Evolutionary conservation across 768 basidiomycete species (phyloP).

Genomic region (Tulasnella sp.): DNA sequence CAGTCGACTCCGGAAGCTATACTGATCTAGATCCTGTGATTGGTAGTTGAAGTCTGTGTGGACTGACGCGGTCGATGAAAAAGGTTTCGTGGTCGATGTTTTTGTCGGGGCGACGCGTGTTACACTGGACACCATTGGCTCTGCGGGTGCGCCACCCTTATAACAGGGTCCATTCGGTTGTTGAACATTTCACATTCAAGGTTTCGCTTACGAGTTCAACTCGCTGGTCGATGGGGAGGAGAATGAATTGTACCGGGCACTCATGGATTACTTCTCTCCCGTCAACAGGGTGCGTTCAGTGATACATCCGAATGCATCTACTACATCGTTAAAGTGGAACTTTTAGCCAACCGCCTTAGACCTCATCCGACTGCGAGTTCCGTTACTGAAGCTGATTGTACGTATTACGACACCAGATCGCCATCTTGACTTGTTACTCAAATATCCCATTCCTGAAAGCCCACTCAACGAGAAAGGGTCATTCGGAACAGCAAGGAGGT

Average conservation of each 20-base stretch:
- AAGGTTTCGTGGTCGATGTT: background rate
- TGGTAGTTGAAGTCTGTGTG: background rate
- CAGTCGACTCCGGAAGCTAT: too few relatives aligned
- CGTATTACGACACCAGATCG: background rate
- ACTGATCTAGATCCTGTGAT: too few relatives aligned
- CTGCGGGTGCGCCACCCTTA: constrained; percentile 19
- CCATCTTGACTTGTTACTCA: background rate
- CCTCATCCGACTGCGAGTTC: background rate
- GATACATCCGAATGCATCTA: too few relatives aligned
- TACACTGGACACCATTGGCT: constrained; percentile 21
- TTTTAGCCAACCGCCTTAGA: background rate
- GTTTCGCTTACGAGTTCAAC: constrained; percentile 29
- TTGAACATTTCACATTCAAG: background rate
- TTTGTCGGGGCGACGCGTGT: background rate
- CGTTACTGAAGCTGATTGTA: background rate
- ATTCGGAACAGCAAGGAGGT: background rate
- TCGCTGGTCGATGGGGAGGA: constrained; percentile 23
- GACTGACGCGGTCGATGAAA: background rate
- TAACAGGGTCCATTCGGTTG: background rate
- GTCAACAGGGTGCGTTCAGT: background rate
- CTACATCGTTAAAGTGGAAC: background rate
- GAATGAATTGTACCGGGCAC: constrained; percentile 28
- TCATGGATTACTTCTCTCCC: constrained; percentile 23
- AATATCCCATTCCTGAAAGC: background rate
- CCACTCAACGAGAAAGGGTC: background rate